Base-by-base conservation (phyloP, 129 eudicot genomes). In the Solidago caesia region DNA sequence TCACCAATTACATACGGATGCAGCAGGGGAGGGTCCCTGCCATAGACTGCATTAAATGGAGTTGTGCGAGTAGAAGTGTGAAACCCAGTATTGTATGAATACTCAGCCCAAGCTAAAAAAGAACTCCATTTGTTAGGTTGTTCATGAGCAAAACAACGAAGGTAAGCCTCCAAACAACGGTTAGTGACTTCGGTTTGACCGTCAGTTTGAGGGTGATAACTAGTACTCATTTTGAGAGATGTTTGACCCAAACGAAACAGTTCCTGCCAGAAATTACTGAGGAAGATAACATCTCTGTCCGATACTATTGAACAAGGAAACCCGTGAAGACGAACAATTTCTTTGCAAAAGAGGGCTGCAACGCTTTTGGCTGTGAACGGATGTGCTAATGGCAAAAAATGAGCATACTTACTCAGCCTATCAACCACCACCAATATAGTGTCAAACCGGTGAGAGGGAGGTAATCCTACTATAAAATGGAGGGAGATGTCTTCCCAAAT, bases 321-420 rank as follows among this genome's bases (percentile, higher is more conserved):
- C 10, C 76, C 80, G 39, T 75, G 80, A 4, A 74, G 7, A 1
- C 39, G 62, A 5, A 69, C 61, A 48, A 49, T 59, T 55, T n/a
- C 62, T 6, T 43, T 73, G 9, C 48, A 80, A 6, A 59, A 72
- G 5, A n/a, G 5, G 5, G 62, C 47, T 7, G 78, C 83, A 13
- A 79, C 75, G 0, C 4, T 2, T 45, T 52, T 56, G 1, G 75
- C 67, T 1, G 80, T 56, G 33, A 58, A 63, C 6, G 76, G 84
- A 16, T 80, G 84, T 0, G 71, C 33, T 1, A 80, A 11, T 6
- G 67, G 12, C 0, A 77, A 26, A 15, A 77, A 77, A 47, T 77
- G 81, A n/a, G 42, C 10, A 26, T 69, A 77, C 25, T 77, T 77
- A 21, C 70, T 69, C 0, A 76, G 14, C 13, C 46, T 11, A 59